Percentiles rank a stretch among this genome's conserved stretches.
These are phyloP conservation scores for Lepiota venenata DNA, from an alignment of 768 basidiomycete species.

Conservation along the genomic window DNA sequence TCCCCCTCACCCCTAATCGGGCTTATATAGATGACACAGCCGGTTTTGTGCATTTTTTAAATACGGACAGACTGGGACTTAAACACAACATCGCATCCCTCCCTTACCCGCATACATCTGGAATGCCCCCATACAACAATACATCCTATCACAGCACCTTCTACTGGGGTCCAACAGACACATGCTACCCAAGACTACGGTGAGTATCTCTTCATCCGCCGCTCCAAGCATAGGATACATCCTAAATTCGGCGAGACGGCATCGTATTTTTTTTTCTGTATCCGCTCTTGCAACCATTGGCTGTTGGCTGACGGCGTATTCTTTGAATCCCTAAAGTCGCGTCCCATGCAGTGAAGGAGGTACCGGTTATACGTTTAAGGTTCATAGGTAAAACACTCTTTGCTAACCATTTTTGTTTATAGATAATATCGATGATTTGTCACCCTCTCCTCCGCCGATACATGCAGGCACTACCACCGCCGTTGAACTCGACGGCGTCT, in stretches of 20 bases:
- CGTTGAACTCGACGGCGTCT: not conserved
- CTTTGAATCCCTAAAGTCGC: constrained; percentile 2
- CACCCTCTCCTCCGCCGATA: constrained; percentile 7
- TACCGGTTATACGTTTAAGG: not conserved
- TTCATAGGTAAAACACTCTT: constrained; percentile 7
- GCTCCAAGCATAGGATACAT: not conserved
- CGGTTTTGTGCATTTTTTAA: not conserved
- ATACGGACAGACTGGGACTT: not conserved
- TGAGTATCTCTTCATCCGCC: constrained; percentile 3
- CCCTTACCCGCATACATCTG: not conserved
- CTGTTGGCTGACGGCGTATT: not conserved
- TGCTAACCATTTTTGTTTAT: constrained; percentile 9
- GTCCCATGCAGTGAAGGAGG: not conserved
- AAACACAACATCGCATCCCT: not conserved
- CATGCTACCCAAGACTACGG: constrained; percentile 4
- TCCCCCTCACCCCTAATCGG: constrained; percentile 4
- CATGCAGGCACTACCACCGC: constrained; percentile 1
- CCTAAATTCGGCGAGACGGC: not conserved
- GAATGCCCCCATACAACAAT: no score
- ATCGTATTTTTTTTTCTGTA: not conserved
- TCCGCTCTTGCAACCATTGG: not conserved
- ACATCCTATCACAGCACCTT: not conserved
- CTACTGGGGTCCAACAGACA: not conserved
- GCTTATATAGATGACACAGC: constrained; percentile 1
- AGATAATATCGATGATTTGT: constrained; percentile 1